These are phyloP conservation scores for Diutina scorzettiae DNA, from an alignment of 1,139 yeast species.

Conservation along the genomic window DNA sequence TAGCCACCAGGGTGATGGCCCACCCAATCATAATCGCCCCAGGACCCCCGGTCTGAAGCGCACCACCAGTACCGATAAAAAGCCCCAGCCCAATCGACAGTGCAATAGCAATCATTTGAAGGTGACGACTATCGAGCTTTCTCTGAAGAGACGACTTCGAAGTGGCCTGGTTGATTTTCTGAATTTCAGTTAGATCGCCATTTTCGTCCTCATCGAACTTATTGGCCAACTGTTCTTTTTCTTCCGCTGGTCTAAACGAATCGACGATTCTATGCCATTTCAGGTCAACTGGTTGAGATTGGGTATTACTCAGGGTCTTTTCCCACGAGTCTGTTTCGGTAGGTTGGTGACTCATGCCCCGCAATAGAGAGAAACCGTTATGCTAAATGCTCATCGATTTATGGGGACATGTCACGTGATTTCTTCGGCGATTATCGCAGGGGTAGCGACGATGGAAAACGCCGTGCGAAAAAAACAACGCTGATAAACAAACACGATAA, in stretches of 20 bases:
- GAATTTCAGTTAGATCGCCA: conserved; percentile 20
- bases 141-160: conserved; percentile 36
- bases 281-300: neutral
- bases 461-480: too few relatives aligned
- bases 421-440: too few relatives aligned
- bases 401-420: too few relatives aligned
- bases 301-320: neutral
- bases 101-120: conserved; percentile 34
- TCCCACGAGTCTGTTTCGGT: conserved; percentile 4
- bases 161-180: conserved; percentile 23
- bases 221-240: neutral
- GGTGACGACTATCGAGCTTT: conserved; percentile 49
- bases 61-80: conserved; percentile 12
- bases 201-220: conserved; percentile 4
- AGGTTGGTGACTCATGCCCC: neutral
- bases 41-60: conserved; percentile 11
- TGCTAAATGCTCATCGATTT: too few relatives aligned
- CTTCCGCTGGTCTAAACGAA: conserved; percentile 1
- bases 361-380: too few relatives aligned
- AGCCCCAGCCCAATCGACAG: conserved; percentile 16
- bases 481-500: too few relatives aligned
- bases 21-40: conserved; percentile 25
- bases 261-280: neutral
- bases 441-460: too few relatives aligned
- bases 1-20: conserved; percentile 44